These are phyloP conservation scores for Vitis hybrid DNA, from an alignment of 177 flowering plant species.

Conservation along the genomic window DNA sequence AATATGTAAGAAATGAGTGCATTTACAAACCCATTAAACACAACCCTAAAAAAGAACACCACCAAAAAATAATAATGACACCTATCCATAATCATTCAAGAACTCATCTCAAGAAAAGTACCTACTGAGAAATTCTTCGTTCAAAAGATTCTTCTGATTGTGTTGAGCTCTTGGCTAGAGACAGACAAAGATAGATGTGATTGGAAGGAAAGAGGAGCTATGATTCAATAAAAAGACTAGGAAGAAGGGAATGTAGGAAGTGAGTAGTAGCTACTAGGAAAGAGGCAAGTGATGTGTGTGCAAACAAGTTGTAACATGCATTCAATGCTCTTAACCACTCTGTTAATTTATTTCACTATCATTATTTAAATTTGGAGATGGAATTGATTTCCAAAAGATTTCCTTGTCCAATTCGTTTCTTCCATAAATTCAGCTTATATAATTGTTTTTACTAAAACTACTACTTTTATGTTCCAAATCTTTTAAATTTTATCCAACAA, in stretches of 20 bases:
- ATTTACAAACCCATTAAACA: no score
- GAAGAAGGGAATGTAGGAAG: conserved; percentile 16
- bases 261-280: conserved; percentile 1
- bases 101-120: neutral
- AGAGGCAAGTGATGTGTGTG: conserved; percentile 13
- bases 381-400: no score
- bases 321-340: conserved; percentile 22
- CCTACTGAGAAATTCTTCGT: conserved; percentile 24
- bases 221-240: conserved; percentile 8
- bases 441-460: neutral
- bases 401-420: no score
- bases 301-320: conserved; percentile 23
- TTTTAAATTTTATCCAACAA: neutral
- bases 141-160: conserved; percentile 12
- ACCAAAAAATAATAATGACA: neutral
- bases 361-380: neutral
- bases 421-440: no score
- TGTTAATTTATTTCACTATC: neutral
- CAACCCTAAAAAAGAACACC: no score
- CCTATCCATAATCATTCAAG: no score
- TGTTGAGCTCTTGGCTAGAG: conserved; percentile 19
- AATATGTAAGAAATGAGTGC: no score
- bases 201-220: neutral
- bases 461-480: conserved; percentile 9
- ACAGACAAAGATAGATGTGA: neutral